phyloP scores from a whole-genome alignment of 805 yeast species.

The Metschnikowia gruessii region DNA sequence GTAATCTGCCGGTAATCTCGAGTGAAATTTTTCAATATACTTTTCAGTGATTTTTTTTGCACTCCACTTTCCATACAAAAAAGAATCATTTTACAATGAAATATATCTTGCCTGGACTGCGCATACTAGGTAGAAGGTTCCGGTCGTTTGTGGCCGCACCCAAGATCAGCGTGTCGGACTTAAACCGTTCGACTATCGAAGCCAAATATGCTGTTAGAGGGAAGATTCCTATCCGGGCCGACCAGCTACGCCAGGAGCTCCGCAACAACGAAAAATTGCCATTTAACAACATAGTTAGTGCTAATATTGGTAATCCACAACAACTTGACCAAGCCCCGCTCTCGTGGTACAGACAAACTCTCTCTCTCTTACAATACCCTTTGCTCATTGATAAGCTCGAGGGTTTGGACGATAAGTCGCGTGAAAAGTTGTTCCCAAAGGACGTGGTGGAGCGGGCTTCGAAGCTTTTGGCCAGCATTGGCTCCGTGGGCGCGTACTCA shows the following conservation, averaged over 20 bases:
- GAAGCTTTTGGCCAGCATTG: constrained; percentile 55
- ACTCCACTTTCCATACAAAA: not conserved
- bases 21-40: too few species aligned
- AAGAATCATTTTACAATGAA: not conserved
- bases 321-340: constrained; percentile 92
- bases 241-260: constrained; percentile 64
- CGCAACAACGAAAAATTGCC: constrained; percentile 56
- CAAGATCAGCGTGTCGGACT: constrained; percentile 35
- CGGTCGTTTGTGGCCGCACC: constrained; percentile 21
- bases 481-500: constrained; percentile 94
- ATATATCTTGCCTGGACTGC: not conserved
- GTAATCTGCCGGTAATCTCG: not conserved
- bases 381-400: constrained; percentile 42
- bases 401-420: constrained; percentile 25
- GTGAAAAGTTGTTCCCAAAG: constrained; percentile 42
- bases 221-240: constrained; percentile 88
- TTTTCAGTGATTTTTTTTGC: not conserved
- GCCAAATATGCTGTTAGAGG: constrained; percentile 98
- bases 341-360: constrained; percentile 91
- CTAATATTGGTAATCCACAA: constrained; percentile 98
- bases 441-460: constrained; percentile 78
- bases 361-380: constrained; percentile 85
- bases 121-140: constrained; percentile 7
- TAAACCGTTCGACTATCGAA: constrained; percentile 70
- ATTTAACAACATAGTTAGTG: constrained; percentile 73